A percentile compares a stretch with the other conserved stretches of the same genome.
These are phyloP conservation scores for Niveomyces coronatus DNA, from an alignment of 2,329 filamentous ascomycete species.

Conservation along the genomic window DNA sequence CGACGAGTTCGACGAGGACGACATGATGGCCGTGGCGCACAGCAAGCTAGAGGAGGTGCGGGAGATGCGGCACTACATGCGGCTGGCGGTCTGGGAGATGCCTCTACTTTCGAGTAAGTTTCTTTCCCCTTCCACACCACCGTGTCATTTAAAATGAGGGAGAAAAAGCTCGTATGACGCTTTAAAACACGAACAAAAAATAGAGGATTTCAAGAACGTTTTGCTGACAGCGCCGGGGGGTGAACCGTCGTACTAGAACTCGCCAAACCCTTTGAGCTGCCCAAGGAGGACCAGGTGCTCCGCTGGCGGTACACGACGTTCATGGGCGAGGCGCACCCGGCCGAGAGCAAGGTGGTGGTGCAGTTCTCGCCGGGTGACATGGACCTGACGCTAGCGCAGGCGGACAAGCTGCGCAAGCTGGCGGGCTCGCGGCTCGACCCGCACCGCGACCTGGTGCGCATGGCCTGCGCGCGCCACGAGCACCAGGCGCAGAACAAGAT, in stretches of 20 bases:
- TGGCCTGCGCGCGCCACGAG: slow-evolving; percentile 82
- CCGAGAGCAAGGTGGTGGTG: slow-evolving; percentile 86
- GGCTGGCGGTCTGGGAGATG: slow-evolving; percentile 91
- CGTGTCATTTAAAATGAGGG: too few species aligned
- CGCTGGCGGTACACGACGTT: slow-evolving; percentile 96
- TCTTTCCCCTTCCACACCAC: too few species aligned
- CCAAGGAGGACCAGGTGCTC: slow-evolving; percentile 57
- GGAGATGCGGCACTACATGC: slow-evolving; percentile 79
- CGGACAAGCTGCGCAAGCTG: slow-evolving; percentile 77
- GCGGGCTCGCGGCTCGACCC: slow-evolving; percentile 82
- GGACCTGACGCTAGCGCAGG: slow-evolving; percentile 55
- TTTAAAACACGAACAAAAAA: too few species aligned
- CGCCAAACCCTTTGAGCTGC: slow-evolving; percentile 68
- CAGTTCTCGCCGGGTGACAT: slow-evolving; percentile 74
- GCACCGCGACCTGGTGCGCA: slow-evolving; percentile 67
- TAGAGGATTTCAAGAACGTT: neutral
- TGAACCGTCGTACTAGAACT: too few species aligned
- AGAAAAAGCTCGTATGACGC: too few species aligned
- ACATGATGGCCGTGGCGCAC: slow-evolving; percentile 76
- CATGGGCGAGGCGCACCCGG: slow-evolving; percentile 87
- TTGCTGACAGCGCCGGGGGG: too few species aligned
- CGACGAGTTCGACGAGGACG: slow-evolving; percentile 65
- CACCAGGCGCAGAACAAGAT: slow-evolving; percentile 94
- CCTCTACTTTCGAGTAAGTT: slow-evolving; percentile 74
- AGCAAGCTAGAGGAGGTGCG: slow-evolving; percentile 79